A percentile compares a stretch with the other conserved stretches of the same genome.
Conservation (phyloP, 192 early-diverging fungal genomes). For the Backusella westeae region DNA sequence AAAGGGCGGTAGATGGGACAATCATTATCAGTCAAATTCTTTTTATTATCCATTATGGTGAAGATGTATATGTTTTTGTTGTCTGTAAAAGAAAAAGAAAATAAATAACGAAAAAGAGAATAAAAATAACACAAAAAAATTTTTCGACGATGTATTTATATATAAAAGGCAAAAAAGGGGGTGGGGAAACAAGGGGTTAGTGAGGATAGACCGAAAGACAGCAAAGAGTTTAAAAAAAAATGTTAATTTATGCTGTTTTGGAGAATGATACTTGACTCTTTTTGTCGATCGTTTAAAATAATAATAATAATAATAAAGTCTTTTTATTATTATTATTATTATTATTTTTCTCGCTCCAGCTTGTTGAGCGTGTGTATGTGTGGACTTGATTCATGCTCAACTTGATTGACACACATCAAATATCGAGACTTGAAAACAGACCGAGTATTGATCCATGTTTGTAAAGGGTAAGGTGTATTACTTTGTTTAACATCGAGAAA, state of each 20-base stretch:
- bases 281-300: constrained; percentile 19
- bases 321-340: not conserved
- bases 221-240: constrained; percentile 7
- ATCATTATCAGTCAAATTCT: constrained; percentile 26
- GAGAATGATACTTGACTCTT: constrained; percentile 16
- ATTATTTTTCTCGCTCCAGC: not conserved
- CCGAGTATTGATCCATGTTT: not conserved
- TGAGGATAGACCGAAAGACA: constrained; percentile 12
- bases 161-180: not conserved
- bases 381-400: not conserved
- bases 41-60: constrained; percentile 8
- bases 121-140: constrained; percentile 12
- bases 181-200: not conserved
- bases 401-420: not conserved
- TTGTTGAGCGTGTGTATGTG: not conserved
- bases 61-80: not conserved
- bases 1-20: constrained; percentile 33
- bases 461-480: not conserved
- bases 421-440: not conserved
- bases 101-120: constrained; percentile 10
- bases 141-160: constrained; percentile 6
- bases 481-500: not conserved
- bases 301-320: not conserved
- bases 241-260: constrained; percentile 36
- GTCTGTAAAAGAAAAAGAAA: not conserved